Base-by-base conservation (phyloP, 352 stramenopile species). In the Plasmopara muralis region DNA sequence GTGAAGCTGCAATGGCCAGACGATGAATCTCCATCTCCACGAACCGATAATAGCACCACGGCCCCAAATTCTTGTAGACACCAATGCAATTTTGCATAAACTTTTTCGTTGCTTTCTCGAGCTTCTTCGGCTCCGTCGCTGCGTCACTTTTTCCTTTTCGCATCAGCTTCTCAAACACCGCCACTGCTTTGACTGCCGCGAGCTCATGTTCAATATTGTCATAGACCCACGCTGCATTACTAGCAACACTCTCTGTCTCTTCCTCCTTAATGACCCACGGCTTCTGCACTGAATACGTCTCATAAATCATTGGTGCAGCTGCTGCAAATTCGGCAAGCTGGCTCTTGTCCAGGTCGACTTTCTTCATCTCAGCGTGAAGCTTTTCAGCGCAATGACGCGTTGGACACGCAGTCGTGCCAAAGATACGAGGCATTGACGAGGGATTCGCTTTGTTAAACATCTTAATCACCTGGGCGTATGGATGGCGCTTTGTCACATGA, bases 391-490 rank as follows among this genome's bases (percentile, higher is more conserved):
- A 95, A 42, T 88, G 63, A 35, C 74, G 77, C 9, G 81, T 93
- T 9, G 72, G 72, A 47, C 72, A 81, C 16, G 86, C 79, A 9
- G 86, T 96, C 14, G 87, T 89, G 31, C 86, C 86, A 50, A 96
- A 96, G 48, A 96, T 81, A 15, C 76, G 72, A 15, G 84, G 84
- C 70, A 82, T 76, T 1, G 29, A 37, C 2, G 35, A 35, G 5
- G 40, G 13, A 10, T 66, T 53, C 14, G 59, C 46, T n/a, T 70
- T 42, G 33, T 85, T 67, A 59, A 91, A 95, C 57, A 93, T 72
- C 43, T 87, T 88, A 37, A 94, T 87, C 14, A 96, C 65, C 38
- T 93, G 83, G 28, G 84, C 84, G 64, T 96, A 96, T 54, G 85
- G 84, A 33, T 96, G 86, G 43, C 85, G 85, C 64, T 94, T 94